These are phyloP conservation scores for Botrytis tulipae DNA, from an alignment of 2,329 filamentous ascomycete genomes.

Conservation along the genomic window DNA sequence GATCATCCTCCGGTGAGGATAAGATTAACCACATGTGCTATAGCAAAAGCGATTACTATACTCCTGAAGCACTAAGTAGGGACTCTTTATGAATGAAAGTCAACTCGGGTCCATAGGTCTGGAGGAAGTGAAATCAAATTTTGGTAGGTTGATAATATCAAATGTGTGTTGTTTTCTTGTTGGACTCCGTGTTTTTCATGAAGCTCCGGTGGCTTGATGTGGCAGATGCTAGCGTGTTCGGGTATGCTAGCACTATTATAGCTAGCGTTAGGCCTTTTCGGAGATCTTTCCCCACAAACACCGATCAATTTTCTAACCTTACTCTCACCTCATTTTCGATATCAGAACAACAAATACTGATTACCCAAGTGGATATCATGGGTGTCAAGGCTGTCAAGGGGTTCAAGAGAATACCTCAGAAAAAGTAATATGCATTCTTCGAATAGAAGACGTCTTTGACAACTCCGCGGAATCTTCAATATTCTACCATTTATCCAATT, in stretches of 20 bases:
- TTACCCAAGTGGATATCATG: neutral
- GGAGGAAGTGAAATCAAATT: neutral
- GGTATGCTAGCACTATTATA: neutral
- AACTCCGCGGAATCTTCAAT: conserved; percentile 8
- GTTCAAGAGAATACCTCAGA: neutral
- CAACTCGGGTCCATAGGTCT: neutral
- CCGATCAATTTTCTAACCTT: neutral
- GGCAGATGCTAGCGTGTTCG: neutral
- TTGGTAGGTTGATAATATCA: neutral
- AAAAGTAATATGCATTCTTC: neutral
- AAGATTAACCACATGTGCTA: neutral
- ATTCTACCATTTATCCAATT: neutral
- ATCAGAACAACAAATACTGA: neutral
- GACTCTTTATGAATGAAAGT: neutral
- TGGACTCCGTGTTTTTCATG: neutral
- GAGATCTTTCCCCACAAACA: conserved; percentile 10
- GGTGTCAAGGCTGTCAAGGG: neutral
- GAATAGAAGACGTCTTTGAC: neutral
- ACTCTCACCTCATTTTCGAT: neutral
- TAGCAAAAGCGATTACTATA: neutral
- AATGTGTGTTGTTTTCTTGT: neutral
- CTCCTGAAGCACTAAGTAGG: neutral
- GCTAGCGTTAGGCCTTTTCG: neutral
- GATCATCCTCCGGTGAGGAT: neutral
- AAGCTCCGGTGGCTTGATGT: neutral